These are phyloP conservation scores for Colletotrichum theobromicola DNA, from an alignment of 2,329 filamentous ascomycete species.

Conservation along the genomic window DNA sequence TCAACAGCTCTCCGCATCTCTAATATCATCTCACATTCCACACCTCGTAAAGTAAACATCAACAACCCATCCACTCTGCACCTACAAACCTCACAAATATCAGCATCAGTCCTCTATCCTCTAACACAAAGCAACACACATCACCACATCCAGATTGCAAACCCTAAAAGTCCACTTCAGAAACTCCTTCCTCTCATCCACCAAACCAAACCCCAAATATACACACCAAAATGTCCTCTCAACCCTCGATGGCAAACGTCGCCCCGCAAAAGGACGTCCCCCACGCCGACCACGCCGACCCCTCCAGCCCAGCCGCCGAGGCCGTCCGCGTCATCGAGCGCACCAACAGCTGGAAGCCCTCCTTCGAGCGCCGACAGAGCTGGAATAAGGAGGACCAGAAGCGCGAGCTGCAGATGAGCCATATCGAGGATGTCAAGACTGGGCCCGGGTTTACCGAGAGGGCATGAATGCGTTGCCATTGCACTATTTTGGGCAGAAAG, in stretches of 20 bases:
- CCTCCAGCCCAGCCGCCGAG: conserved; percentile 22
- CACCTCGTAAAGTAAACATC: not conserved
- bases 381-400: conserved; percentile 61
- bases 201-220: not conserved
- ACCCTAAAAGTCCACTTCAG: not conserved
- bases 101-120: not conserved
- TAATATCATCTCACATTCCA: not conserved
- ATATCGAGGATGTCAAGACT: conserved; percentile 38
- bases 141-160: not conserved
- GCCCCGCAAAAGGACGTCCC: not conserved
- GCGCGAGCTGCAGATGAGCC: conserved; percentile 54
- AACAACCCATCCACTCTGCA: not conserved
- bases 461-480: not conserved
- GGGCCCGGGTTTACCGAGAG: conserved; percentile 50
- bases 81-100: not conserved
- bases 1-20: not conserved
- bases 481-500: not conserved
- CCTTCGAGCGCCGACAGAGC: conserved; percentile 51
- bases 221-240: not conserved
- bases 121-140: not conserved
- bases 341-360: conserved; percentile 51
- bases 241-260: not conserved
- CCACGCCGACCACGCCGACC: not conserved
- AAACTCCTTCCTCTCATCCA: not conserved
- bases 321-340: conserved; percentile 37